Evolutionary conservation across 495 filamentous ascomycete species (phyloP).

Genomic region (Lasiosphaeris hirsuta): DNA sequence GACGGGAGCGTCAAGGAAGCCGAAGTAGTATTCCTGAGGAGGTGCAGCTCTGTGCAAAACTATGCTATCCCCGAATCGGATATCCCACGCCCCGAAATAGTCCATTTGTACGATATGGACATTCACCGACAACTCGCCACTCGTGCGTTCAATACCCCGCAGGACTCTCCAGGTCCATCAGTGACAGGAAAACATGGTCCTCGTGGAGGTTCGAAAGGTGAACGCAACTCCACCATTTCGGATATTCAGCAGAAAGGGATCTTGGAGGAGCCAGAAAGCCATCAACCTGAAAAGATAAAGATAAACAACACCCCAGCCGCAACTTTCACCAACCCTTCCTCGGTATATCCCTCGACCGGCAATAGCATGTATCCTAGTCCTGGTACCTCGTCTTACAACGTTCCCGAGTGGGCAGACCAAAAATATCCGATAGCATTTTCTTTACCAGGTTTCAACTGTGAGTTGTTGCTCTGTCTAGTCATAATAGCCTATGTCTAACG

Average conservation of each 20-base stretch:
- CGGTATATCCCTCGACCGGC: conserved; percentile 23
- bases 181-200: conserved; percentile 3
- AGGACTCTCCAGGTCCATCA: conserved; percentile 14
- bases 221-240: neutral
- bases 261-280: neutral
- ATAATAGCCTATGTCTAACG: neutral
- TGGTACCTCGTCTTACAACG: conserved; percentile 8
- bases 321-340: conserved; percentile 17
- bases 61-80: conserved; percentile 14
- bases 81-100: conserved; percentile 22
- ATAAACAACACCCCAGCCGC: neutral
- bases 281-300: neutral
- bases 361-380: conserved; percentile 16
- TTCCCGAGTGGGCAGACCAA: neutral
- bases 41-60: conserved; percentile 22
- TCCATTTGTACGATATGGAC: conserved; percentile 30
- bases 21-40: conserved; percentile 25
- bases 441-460: conserved; percentile 17
- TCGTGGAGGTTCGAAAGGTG: neutral
- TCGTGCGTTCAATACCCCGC: conserved; percentile 19
- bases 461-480: neutral
- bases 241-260: neutral
- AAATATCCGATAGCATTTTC: neutral
- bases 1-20: conserved; percentile 24
- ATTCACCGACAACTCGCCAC: conserved; percentile 24